These are phyloP conservation scores for Multifurca ochricompacta DNA, from an alignment of 768 basidiomycete species.

Conservation along the genomic window DNA sequence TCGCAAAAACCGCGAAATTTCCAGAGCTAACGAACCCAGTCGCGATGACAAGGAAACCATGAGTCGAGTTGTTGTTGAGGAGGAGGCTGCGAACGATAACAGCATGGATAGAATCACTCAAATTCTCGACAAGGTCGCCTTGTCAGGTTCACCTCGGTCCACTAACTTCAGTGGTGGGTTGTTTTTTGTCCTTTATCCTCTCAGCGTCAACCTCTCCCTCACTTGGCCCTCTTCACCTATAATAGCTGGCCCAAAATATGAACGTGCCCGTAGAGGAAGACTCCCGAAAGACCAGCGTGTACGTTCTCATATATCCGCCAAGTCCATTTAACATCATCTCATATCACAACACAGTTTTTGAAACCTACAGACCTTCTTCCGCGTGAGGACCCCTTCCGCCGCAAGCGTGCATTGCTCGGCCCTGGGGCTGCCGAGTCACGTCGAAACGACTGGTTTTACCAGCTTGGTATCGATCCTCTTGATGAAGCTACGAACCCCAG, in stretches of 20 bases:
- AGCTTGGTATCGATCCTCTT: slow-evolving; percentile 66
- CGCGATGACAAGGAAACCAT: background rate
- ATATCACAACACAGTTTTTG: slow-evolving; percentile 34
- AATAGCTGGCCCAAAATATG: slow-evolving; percentile 11
- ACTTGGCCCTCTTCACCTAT: background rate
- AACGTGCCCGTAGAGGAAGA: slow-evolving; percentile 11
- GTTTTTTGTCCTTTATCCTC: background rate
- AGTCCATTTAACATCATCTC: background rate
- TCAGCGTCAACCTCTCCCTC: background rate
- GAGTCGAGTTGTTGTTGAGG: too few relatives aligned
- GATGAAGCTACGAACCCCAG: slow-evolving; percentile 53
- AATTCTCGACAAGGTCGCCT: slow-evolving; percentile 3
- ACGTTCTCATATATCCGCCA: background rate
- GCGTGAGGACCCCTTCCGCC: slow-evolving; percentile 19
- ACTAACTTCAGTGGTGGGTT: slow-evolving; percentile 1
- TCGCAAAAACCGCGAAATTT: background rate
- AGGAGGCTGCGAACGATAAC: background rate
- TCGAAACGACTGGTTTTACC: slow-evolving; percentile 58
- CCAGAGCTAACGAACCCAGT: background rate
- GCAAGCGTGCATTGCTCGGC: slow-evolving; percentile 38
- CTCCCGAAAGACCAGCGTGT: slow-evolving; percentile 22
- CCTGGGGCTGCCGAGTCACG: slow-evolving; percentile 49
- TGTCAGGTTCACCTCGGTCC: background rate
- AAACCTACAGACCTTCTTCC: slow-evolving; percentile 39
- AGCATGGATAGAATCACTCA: slow-evolving; percentile 4